Evolutionary conservation across 2,329 filamentous ascomycete genomes (phyloP), one percentile per base, ranked within the genome.

Genomic region (Pleomassaria siparia): DNA sequence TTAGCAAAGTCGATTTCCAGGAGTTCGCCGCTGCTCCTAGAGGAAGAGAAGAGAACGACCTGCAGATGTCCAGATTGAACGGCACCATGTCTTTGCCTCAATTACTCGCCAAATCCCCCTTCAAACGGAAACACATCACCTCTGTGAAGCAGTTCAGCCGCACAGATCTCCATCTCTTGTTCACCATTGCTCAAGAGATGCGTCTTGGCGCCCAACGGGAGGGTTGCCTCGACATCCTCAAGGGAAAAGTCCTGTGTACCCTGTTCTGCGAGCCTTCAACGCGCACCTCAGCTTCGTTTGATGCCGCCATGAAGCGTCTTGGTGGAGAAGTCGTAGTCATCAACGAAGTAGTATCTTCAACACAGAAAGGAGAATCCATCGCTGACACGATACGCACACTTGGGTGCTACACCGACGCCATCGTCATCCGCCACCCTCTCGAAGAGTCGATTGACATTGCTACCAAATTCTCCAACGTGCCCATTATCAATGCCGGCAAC

Each of bases 251-350:
- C 11, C 81, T 99, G 29, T 90, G 87, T 74, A 94, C 89, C 2
- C 84, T 99, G 76, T 99, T 99, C 81, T 99, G 91, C 73, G 94
- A 99, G 79, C 94, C 94, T 2, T 97, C 92, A 0, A 99, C 94
- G 2, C 84, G 94, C 45, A 99, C 94, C 4, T 96, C 92, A 11
- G 85, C 89, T 29, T 99, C 94, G 3, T 99, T 99, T 63, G 94
- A 99, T 67, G 89, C 92, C 47, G 94, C 94, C 33, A 99, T 99
- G 94, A 95, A 99, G 79, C 88, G 95, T 43, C 86, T 99, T 4
- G 94, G 94, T 59, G 94, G 94, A 40, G 83, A 90, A 40, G 92
- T 88, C 2, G 81, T 99, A 44, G 80, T 86, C 43, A 86, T 97
- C 65, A 80, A 90, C 32, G 95, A 92, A 2, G 82, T 85, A 5